A percentile compares a stretch with the other conserved stretches of the same genome.
These are phyloP conservation scores for Medicago arabica DNA, from an alignment of 306 rosid species.

Conservation along the genomic window DNA sequence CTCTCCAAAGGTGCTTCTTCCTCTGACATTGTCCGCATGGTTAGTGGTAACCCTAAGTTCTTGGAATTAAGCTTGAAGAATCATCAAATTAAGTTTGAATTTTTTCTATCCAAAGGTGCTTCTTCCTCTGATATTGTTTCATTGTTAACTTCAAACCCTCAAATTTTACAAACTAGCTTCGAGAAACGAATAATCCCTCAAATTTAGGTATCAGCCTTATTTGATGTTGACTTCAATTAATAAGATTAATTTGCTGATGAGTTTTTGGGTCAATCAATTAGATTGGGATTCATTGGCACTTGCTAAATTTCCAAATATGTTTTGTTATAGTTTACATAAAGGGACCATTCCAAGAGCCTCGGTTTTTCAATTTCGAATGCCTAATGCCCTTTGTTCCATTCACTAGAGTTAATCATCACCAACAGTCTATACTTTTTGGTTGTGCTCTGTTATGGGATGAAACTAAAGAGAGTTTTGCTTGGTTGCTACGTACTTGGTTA, in stretches of 20 bases:
- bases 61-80: background rate
- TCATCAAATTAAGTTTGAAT: background rate
- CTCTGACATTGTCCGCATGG: background rate
- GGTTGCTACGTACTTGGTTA: too few species aligned
- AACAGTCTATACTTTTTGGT: too few species aligned
- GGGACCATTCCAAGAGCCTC: slow-evolving; percentile 53
- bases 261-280: slow-evolving; percentile 43
- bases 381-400: too few species aligned
- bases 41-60: background rate
- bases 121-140: background rate
- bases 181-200: background rate
- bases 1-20: slow-evolving; percentile 34
- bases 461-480: too few species aligned
- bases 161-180: background rate
- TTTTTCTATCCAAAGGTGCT: background rate
- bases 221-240: slow-evolving; percentile 44
- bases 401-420: too few species aligned
- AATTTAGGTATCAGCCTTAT: slow-evolving; percentile 46
- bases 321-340: slow-evolving; percentile 48
- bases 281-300: slow-evolving; percentile 41
- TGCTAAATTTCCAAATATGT: background rate
- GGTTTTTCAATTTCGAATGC: slow-evolving; percentile 36
- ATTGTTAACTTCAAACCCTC: background rate
- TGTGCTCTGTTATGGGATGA: too few species aligned
- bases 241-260: slow-evolving; percentile 52